Percentiles rank a stretch among this genome's conserved stretches.
phyloP scores from a whole-genome alignment of 2,329 filamentous ascomycete genomes.

The Dothideomycetes sp. region DNA sequence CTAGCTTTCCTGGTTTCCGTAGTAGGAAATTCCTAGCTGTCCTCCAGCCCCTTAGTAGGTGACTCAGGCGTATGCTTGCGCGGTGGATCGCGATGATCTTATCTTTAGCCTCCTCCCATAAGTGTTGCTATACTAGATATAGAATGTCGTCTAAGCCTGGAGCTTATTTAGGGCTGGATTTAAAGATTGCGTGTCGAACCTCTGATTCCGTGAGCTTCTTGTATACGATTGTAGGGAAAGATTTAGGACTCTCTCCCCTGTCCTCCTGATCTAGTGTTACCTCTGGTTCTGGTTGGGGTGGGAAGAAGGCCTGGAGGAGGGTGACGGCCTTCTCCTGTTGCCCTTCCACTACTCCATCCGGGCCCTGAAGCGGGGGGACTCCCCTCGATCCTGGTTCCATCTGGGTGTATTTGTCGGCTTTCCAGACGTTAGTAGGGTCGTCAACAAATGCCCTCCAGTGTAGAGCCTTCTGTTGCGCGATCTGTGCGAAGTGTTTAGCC shows the following conservation, averaged over 20 bases:
- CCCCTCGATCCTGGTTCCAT: no score
- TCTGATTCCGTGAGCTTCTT: not conserved
- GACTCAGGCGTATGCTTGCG: not conserved
- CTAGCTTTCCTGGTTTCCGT: not conserved
- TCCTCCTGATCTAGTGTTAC: no score
- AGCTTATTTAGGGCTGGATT: not conserved
- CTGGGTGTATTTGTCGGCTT: not conserved
- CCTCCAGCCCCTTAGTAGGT: not conserved
- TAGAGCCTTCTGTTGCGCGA: not conserved
- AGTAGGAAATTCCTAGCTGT: not conserved
- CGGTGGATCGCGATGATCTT: not conserved
- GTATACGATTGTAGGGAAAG: no score
- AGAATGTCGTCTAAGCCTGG: not conserved
- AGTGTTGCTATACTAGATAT: not conserved
- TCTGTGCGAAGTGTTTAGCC: not conserved
- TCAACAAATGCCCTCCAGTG: not conserved
- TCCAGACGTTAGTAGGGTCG: not conserved
- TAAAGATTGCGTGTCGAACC: not conserved
- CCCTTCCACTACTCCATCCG: not conserved
- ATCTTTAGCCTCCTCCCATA: not conserved
- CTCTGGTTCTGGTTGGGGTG: not conserved
- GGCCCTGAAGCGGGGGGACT: no score
- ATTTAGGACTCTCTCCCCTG: no score
- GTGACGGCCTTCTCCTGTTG: not conserved
- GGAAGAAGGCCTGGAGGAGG: not conserved